phyloP scores from a whole-genome alignment of 495 filamentous ascomycete genomes.

The Penicillium chermesinum region DNA sequence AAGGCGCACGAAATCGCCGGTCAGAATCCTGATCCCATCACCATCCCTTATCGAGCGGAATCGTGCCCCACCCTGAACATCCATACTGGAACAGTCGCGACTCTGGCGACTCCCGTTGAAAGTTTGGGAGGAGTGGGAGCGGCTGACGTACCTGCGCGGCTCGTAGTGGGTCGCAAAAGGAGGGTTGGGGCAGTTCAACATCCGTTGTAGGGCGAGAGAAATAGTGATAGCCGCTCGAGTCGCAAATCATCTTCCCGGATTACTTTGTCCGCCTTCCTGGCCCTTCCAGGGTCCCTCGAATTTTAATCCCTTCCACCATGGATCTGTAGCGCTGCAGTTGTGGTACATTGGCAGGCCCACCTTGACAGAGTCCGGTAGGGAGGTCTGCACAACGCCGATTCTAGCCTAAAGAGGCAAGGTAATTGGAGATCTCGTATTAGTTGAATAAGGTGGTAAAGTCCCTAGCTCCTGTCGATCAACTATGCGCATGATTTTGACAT shows the following conservation, averaged over 20 bases:
- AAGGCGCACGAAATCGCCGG: not conserved
- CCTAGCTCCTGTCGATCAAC: too few species aligned
- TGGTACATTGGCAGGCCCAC: too few species aligned
- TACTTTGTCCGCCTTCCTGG: too few species aligned
- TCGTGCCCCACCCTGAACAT: not conserved
- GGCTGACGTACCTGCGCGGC: not conserved
- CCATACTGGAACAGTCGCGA: not conserved
- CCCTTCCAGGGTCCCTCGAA: too few species aligned
- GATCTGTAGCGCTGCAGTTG: too few species aligned
- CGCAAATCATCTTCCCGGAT: not conserved
- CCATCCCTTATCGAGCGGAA: not conserved
- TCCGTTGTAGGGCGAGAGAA: not conserved
- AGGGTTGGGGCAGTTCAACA: not conserved
- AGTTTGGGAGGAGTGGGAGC: not conserved
- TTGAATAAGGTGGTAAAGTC: too few species aligned
- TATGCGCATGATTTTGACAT: too few species aligned
- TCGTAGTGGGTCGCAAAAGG: not conserved
- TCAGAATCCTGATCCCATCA: not conserved
- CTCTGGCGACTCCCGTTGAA: not conserved
- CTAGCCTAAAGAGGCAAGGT: too few species aligned
- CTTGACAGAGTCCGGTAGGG: too few species aligned
- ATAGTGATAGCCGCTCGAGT: not conserved
- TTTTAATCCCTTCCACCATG: too few species aligned
- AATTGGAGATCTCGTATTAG: too few species aligned
- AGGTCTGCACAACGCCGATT: too few species aligned